phyloP scores from a whole-genome alignment of 2,329 filamentous ascomycete species.

The Neurospora sp. region DNA sequence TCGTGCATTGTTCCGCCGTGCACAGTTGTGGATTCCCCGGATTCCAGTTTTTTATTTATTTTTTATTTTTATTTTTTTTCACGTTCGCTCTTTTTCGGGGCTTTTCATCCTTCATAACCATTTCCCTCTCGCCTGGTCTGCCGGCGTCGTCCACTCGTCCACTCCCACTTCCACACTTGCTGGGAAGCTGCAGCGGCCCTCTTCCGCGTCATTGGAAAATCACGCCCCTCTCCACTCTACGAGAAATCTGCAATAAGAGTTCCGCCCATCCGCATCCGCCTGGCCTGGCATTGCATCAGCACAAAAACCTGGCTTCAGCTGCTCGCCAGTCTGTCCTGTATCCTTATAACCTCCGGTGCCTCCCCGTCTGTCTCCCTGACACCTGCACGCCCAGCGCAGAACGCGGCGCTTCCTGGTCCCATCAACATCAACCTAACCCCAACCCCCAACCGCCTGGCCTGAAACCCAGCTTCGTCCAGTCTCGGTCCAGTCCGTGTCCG shows the following conservation, averaged over 20 bases:
- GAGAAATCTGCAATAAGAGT: constrained; percentile 13
- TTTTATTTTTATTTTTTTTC: not conserved
- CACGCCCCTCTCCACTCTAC: constrained; percentile 16
- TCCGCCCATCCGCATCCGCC: not conserved
- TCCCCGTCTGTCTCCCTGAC: not conserved
- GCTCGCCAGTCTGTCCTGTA: not conserved
- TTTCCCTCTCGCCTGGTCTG: not conserved
- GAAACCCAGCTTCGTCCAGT: not conserved
- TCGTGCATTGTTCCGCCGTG: not conserved
- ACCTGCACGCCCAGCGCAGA: not conserved
- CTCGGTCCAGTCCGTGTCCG: not conserved
- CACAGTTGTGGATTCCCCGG: not conserved
- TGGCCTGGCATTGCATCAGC: not conserved
- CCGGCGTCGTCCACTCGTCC: constrained; percentile 3
- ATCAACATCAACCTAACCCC: not conserved
- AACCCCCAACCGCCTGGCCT: not conserved
- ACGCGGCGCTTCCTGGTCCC: not conserved
- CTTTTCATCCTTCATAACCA: not conserved
- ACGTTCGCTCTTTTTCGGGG: not conserved
- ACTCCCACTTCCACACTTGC: constrained; percentile 1
- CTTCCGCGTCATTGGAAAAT: constrained; percentile 16
- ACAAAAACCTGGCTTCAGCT: not conserved
- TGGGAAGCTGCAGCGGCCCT: constrained; percentile 7
- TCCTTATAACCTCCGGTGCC: not conserved
- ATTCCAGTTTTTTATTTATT: not conserved